Base-by-base conservation (phyloP, 345 rosid genomes). In the Melastoma malabathricum region DNA sequence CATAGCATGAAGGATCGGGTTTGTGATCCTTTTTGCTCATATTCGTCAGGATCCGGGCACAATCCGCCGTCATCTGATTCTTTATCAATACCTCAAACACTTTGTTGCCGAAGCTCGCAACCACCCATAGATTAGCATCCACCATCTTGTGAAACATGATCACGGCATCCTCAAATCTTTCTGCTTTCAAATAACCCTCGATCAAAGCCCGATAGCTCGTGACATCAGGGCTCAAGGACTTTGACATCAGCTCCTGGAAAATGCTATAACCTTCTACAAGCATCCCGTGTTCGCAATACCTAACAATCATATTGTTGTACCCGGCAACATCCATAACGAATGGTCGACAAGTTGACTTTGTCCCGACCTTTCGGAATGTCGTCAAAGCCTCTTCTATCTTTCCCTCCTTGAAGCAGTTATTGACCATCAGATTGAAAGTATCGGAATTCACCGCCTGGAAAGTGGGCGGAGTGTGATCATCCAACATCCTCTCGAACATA, bases 21-120 rank as follows among this genome's bases (percentile, higher is more conserved):
- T 93, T 93, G 47, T 94, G 94, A 60, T 92, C 97, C 70, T 63
- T 83, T 67, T 77, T 86, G 22, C 95, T 86, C 97, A 93, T 93
- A 70, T 79, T 82, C 18, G 69, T 71, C 83, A 93, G 67, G 67
- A 85, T 74, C 52, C 59, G 65, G 0, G 78, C 82, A 46, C 79
- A 80, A 49, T 93, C 95, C 23, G 59, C 62, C 50, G 62, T 73
- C 80, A 81, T 84, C 15, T 95, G 86, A 61, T 78, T 81, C 63
- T 69, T 68, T 51, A 93, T 80, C 64, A 93, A 71, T 68, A 73
- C 83, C 38, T 59, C 48, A 62, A 93, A 85, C 15, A 84, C 86
- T 61, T 67, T 74, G 43, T 74, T 77, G 22, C 86, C 99, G n/a
- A 77, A 93, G 59, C 72, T 70, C n/a, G 79, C 88, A 59, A 88